Percentiles rank a stretch among this genome's conserved stretches.
Evolutionary conservation across 2,329 filamentous ascomycete species (phyloP).

Genomic region (Penicillium sp.): DNA sequence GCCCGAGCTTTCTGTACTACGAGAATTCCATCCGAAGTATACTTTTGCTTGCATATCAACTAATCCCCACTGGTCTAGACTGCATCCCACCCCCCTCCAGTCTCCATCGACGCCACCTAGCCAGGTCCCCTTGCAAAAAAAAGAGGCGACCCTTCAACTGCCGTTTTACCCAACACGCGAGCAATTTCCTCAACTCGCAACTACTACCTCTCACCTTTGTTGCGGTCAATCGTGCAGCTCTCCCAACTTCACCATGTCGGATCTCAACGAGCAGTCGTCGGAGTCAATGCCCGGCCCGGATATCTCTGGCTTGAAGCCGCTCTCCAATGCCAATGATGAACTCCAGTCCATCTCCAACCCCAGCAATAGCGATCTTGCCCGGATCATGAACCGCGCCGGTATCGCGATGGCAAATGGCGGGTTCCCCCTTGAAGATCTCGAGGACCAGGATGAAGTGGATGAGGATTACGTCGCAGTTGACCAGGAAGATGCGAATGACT

Average conservation of each 20-base stretch:
- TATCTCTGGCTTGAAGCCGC: slow-evolving; percentile 37
- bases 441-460: slow-evolving; percentile 44
- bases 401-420: slow-evolving; percentile 37
- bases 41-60: slow-evolving; percentile 28
- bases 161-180: slow-evolving; percentile 14
- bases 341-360: slow-evolving; percentile 33
- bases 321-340: slow-evolving; percentile 39
- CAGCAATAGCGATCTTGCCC: slow-evolving; percentile 38
- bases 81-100: slow-evolving; percentile 22
- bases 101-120: slow-evolving; percentile 30
- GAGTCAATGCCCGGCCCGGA: slow-evolving; percentile 38
- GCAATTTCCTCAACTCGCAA: slow-evolving; percentile 16
- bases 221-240: slow-evolving; percentile 7
- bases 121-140: slow-evolving; percentile 27
- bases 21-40: slow-evolving; percentile 2
- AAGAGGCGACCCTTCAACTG: slow-evolving; percentile 15
- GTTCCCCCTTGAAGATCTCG: slow-evolving; percentile 39
- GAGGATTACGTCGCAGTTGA: slow-evolving; percentile 52
- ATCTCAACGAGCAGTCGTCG: slow-evolving; percentile 36
- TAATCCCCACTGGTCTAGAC: slow-evolving; percentile 34
- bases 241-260: slow-evolving; percentile 35
- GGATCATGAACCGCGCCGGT: slow-evolving; percentile 37
- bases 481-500: slow-evolving; percentile 49
- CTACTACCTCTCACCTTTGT: slow-evolving; percentile 11
- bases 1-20: background rate